Evolutionary conservation across 192 early-diverging fungal genomes (phyloP).

Genomic region (Spizellomyces sp.): DNA sequence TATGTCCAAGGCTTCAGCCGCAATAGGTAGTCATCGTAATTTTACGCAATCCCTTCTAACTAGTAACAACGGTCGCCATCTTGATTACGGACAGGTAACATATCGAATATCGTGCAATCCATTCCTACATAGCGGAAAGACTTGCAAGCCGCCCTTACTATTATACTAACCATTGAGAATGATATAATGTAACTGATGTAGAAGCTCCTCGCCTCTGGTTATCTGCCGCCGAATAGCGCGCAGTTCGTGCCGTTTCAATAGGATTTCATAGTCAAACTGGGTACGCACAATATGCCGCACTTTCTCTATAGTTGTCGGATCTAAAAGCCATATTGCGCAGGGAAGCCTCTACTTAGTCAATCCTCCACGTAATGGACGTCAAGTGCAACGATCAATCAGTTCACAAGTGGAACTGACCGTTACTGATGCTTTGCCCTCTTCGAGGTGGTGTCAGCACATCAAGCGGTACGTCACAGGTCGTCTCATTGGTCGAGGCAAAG

Average conservation of each 20-base stretch:
- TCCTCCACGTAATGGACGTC: no score
- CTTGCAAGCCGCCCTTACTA: not conserved
- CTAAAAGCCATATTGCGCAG: not conserved
- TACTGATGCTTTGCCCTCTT: no score
- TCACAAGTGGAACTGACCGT: no score
- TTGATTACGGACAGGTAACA: not conserved
- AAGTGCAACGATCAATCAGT: no score
- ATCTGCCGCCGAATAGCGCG: conserved; percentile 24
- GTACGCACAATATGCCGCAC: conserved; percentile 22
- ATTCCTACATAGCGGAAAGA: not conserved
- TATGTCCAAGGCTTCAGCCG: no score
- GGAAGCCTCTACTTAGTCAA: no score
- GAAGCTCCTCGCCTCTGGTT: conserved; percentile 16
- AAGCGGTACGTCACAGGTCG: no score
- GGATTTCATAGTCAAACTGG: conserved; percentile 42
- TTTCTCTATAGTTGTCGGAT: conserved; percentile 14
- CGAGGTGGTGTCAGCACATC: no score
- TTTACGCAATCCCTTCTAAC: no score
- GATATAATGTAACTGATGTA: conserved; percentile 15
- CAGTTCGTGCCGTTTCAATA: conserved; percentile 34
- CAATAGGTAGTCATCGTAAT: no score
- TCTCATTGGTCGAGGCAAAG: no score
- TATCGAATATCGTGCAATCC: not conserved
- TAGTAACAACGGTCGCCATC: not conserved
- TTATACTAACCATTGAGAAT: conserved; percentile 24